phyloP scores from a whole-genome alignment of 805 yeast genomes.

The Barnettozyma californica region DNA sequence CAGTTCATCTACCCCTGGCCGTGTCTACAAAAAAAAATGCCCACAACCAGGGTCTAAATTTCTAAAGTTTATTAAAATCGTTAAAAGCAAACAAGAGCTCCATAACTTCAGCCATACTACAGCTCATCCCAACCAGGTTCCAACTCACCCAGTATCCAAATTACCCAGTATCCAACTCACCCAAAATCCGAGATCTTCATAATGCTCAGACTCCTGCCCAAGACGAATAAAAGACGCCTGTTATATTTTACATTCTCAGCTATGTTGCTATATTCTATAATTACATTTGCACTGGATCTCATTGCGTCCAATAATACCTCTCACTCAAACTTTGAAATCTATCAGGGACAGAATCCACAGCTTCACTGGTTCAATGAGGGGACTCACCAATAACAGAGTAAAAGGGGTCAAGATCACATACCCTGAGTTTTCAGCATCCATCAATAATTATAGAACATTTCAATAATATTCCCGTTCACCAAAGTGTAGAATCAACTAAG shows the following conservation, averaged over 20 bases:
- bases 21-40: background rate
- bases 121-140: no score
- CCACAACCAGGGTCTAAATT: background rate
- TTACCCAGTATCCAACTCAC: no score
- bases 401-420: background rate
- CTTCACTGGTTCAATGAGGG: background rate
- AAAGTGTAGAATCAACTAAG: background rate
- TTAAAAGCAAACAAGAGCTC: background rate
- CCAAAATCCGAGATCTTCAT: no score
- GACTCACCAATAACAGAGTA: background rate
- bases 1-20: background rate
- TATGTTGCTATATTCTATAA: background rate
- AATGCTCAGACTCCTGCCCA: background rate
- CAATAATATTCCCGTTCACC: background rate
- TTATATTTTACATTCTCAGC: background rate
- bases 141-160: no score
- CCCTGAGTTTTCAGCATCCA: background rate
- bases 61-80: background rate
- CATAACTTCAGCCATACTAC: background rate
- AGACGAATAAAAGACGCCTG: background rate
- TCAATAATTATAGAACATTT: background rate
- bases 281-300: background rate
- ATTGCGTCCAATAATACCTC: background rate
- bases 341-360: background rate
- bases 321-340: background rate